These are phyloP conservation scores for Ilyonectria destructans DNA, from an alignment of 2,329 filamentous ascomycete species.

Conservation along the genomic window DNA sequence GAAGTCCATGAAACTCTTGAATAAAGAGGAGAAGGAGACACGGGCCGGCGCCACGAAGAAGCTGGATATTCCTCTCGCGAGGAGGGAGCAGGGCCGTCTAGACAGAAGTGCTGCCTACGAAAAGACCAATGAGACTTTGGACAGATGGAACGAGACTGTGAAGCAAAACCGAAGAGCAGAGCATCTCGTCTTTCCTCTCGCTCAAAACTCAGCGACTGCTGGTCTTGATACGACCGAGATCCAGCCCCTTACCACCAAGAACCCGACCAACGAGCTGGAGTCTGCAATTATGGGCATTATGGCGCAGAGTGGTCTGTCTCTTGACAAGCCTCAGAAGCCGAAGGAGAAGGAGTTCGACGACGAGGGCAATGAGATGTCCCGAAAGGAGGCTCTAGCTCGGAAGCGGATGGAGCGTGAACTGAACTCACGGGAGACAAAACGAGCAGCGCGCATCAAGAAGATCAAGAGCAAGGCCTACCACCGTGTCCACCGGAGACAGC, in stretches of 20 bases:
- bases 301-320: constrained; percentile 86
- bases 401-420: constrained; percentile 87
- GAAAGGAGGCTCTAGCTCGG: constrained; percentile 80
- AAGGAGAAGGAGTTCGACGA: constrained; percentile 77
- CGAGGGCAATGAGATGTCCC: constrained; percentile 80
- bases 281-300: constrained; percentile 90
- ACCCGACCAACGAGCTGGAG: constrained; percentile 86
- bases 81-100: constrained; percentile 88
- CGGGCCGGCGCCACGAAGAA: constrained; percentile 71
- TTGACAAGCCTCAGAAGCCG: constrained; percentile 61
- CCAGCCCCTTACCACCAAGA: constrained; percentile 74
- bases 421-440: constrained; percentile 89
- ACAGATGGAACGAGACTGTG: constrained; percentile 95
- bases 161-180: constrained; percentile 94
- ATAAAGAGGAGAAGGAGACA: constrained; percentile 71
- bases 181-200: constrained; percentile 89
- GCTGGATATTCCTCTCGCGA: constrained; percentile 86
- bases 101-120: constrained; percentile 88
- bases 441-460: constrained; percentile 95
- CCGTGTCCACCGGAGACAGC: constrained; percentile 87
- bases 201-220: constrained; percentile 77
- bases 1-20: constrained; percentile 84
- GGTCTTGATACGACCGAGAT: constrained; percentile 76
- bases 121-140: constrained; percentile 91
- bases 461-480: constrained; percentile 99